These are phyloP conservation scores for Penicillium sp. DNA, from an alignment of 2,329 filamentous ascomycete species.

Conservation along the genomic window DNA sequence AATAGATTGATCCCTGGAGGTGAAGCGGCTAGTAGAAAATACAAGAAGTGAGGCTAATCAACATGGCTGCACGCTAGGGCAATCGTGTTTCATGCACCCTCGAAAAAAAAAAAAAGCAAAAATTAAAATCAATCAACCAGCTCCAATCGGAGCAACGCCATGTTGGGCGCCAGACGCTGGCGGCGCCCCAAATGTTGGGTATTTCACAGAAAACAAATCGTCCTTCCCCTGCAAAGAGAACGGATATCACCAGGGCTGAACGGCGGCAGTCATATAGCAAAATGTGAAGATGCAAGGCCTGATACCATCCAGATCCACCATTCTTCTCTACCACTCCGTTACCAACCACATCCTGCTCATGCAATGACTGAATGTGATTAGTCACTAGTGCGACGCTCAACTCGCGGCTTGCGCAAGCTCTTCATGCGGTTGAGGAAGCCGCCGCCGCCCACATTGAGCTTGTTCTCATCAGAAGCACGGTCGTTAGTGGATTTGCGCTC, in stretches of 20 bases:
- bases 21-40: neutral
- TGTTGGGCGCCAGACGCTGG: constrained; percentile 18
- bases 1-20: too few species aligned
- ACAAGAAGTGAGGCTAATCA: constrained; percentile 3
- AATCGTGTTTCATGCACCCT: constrained; percentile 1
- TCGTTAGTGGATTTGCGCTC: constrained; percentile 71
- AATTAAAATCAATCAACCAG: constrained; percentile 15
- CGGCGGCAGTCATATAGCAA: neutral
- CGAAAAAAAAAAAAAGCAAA: constrained; percentile 6
- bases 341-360: neutral
- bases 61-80: neutral
- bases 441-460: constrained; percentile 53
- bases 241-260: constrained; percentile 1
- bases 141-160: constrained; percentile 27
- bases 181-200: constrained; percentile 27
- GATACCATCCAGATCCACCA: neutral
- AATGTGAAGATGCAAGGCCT: neutral
- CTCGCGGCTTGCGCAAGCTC: constrained; percentile 67
- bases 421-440: constrained; percentile 80
- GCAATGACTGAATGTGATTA: neutral
- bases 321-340: neutral
- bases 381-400: constrained; percentile 43
- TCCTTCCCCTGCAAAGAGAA: constrained; percentile 17
- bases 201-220: constrained; percentile 28
- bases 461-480: constrained; percentile 42